These are phyloP conservation scores for Mycena olivaceomarginata DNA, from an alignment of 768 basidiomycete genomes.

Conservation along the genomic window DNA sequence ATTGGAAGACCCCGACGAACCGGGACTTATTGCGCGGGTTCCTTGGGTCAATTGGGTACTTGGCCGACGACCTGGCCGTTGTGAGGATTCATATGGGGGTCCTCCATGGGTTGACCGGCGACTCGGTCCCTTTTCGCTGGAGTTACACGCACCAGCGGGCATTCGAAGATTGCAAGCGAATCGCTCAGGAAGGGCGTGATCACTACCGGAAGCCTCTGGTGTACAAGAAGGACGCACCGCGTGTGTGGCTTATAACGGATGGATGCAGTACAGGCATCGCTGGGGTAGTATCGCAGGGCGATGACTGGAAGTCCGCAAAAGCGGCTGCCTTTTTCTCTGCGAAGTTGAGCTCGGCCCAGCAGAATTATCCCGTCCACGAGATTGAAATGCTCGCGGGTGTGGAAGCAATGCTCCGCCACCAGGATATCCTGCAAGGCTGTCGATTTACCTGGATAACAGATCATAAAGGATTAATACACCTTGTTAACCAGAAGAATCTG, in stretches of 20 bases:
- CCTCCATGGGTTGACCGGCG: too few relatives aligned
- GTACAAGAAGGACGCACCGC: neutral
- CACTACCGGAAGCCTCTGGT: constrained; percentile 48
- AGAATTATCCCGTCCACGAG: too few relatives aligned
- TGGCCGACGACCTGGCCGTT: too few relatives aligned
- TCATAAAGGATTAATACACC: constrained; percentile 1
- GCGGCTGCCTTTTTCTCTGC: neutral
- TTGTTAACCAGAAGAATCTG: too few relatives aligned
- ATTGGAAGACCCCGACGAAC: too few relatives aligned
- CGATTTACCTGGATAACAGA: constrained; percentile 2
- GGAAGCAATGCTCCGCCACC: too few relatives aligned
- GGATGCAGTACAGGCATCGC: constrained; percentile 18
- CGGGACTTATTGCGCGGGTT: too few relatives aligned
- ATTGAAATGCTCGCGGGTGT: too few relatives aligned
- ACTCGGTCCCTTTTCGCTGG: too few relatives aligned
- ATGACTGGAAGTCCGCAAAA: constrained; percentile 19
- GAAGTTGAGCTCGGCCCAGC: too few relatives aligned
- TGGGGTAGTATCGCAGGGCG: constrained; percentile 19
- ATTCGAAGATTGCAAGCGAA: constrained; percentile 54
- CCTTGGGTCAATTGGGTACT: too few relatives aligned
- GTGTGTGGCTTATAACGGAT: constrained; percentile 16
- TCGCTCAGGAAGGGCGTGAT: constrained; percentile 43
- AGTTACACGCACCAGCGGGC: constrained; percentile 35
- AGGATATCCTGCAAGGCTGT: neutral
- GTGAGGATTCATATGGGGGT: too few relatives aligned